phyloP scores from a whole-genome alignment of 805 yeast genomes.

The Candida parachauliodes region DNA sequence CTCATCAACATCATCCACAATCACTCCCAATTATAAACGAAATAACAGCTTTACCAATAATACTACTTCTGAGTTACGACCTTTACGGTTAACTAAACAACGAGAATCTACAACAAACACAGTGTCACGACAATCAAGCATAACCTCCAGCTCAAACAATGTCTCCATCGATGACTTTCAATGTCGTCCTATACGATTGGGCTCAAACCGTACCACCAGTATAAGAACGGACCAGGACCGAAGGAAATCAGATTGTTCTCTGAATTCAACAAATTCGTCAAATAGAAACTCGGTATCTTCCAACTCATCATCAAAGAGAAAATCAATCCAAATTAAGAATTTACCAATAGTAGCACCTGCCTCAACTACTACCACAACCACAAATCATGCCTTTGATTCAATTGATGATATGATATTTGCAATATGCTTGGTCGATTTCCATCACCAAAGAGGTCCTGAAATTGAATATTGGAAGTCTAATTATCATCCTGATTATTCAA shows the following conservation, averaged over 20 bases:
- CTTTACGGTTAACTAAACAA: constrained; percentile 27
- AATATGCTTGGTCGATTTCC: constrained; percentile 86
- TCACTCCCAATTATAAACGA: not conserved
- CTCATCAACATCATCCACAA: not conserved
- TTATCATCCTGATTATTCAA: constrained; percentile 29
- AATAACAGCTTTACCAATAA: not conserved
- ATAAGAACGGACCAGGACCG: too few species aligned
- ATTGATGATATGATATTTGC: constrained; percentile 59
- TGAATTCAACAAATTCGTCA: constrained; percentile 1
- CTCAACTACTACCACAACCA: not conserved
- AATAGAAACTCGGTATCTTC: constrained; percentile 4
- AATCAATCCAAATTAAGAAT: constrained; percentile 34
- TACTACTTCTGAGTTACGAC: constrained; percentile 15
- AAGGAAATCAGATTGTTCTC: constrained; percentile 3
- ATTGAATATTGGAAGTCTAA: constrained; percentile 80
- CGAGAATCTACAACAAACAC: constrained; percentile 10
- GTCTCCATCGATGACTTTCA: constrained; percentile 28
- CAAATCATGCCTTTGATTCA: constrained; percentile 10
- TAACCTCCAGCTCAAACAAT: too few species aligned
- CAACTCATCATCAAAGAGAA: constrained; percentile 10
- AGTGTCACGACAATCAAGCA: too few species aligned
- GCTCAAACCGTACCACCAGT: constrained; percentile 11
- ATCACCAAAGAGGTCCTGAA: constrained; percentile 90
- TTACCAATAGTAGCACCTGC: constrained; percentile 22
- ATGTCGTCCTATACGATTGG: constrained; percentile 35